Evolutionary conservation across 768 basidiomycete genomes (phyloP), one percentile per base, ranked within the genome.

Genomic region (Termitomyces sp.): DNA sequence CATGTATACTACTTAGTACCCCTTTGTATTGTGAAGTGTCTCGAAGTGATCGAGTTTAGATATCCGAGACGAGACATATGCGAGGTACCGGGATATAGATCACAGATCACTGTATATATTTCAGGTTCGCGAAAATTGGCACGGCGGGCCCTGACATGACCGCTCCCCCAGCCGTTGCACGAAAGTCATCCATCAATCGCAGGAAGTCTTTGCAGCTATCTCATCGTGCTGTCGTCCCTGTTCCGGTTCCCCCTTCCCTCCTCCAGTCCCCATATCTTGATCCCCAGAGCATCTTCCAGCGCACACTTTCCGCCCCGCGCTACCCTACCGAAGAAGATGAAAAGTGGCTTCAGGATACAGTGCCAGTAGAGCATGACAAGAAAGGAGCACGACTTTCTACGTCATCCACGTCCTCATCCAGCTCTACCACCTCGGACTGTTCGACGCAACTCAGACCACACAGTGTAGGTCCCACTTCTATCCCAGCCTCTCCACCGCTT

Each of bases 261-360:
- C 68, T 77, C 30, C 70, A 80, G 33, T 86, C 84, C 0, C 84
- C 82, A 12, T 75, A 82, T 66, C 81, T 87, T 20, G 76, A 72
- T 20, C 79, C 82, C 6, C 59, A 74, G 43, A 82, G 79, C 69
- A 68, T 80, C 32, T 85, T 86, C 62, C 74, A 73, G 56, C 75
- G 73, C 58, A 68, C 74, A 32, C 57, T 70, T 1, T 55, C 68
- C 3, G 32, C 72, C 10, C 71, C 73, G 16, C 74, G 64, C 41
- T 65, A 72, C 10, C 82, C 82, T 18, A 79, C 75, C 51, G 75
- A 79, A 50, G 77, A 75, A 64, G 82, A 85, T 60, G 81, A 87
- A 64, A 73, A 74, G 61, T 87, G 86, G 86, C 73, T 87, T 56
- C 77, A 82, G 69, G 86, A 87, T 73, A 86, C 84, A 63, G 74